Percentiles rank a stretch among this genome's conserved stretches.
Conservation (phyloP, 805 yeast genomes). For the Wickerhamiella azymoides region DNA sequence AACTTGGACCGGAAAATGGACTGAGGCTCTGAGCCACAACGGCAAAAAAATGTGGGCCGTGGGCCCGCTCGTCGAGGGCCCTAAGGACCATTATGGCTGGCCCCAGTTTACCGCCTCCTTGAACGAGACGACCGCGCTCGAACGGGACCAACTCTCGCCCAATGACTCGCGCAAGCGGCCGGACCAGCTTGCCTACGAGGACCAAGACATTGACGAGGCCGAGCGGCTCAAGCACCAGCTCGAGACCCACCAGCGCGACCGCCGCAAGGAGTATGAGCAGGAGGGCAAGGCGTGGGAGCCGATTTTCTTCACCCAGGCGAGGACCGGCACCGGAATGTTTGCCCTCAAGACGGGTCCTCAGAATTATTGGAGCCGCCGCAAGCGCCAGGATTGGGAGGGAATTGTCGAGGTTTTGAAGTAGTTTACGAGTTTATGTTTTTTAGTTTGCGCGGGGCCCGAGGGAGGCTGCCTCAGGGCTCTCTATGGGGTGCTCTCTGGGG, state of each 20-base stretch:
- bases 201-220: constrained; percentile 46
- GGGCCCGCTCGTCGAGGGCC: constrained; percentile 46
- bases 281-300: constrained; percentile 38
- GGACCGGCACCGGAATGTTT: constrained; percentile 21
- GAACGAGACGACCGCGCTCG: constrained; percentile 65
- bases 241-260: constrained; percentile 68
- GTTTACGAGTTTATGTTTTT: too few species aligned
- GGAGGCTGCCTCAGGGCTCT: too few species aligned
- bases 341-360: constrained; percentile 37
- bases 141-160: constrained; percentile 51
- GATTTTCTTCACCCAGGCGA: constrained; percentile 41
- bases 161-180: constrained; percentile 88
- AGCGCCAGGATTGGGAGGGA: constrained; percentile 5
- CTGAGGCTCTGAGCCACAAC: constrained; percentile 29
- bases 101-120: constrained; percentile 68
- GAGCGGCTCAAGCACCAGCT: constrained; percentile 52
- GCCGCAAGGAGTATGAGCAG: constrained; percentile 48
- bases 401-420: background rate
- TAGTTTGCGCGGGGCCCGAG: too few species aligned
- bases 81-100: constrained; percentile 65
- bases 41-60: constrained; percentile 49
- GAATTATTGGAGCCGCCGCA: constrained; percentile 66
- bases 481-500: too few species aligned
- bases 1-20: constrained; percentile 61
- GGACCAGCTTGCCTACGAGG: constrained; percentile 60